Evolutionary conservation across 176 grass and related monocot genomes (phyloP).

Genomic region (Cenchrus americanus): DNA sequence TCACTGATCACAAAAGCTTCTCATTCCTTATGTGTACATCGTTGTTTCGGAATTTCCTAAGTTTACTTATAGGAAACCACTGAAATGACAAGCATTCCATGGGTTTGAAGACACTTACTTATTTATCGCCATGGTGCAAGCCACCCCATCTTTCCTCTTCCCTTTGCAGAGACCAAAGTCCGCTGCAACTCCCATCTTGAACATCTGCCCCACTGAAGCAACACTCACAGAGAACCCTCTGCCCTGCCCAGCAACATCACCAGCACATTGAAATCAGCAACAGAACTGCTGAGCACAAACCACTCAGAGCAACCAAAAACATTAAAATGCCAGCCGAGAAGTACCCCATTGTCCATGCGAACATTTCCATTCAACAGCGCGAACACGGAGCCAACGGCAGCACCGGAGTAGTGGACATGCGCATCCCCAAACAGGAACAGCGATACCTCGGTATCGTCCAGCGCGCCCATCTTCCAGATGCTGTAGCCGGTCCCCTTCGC

Average conservation of each 20-base stretch:
- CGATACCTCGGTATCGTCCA: constrained; percentile 72
- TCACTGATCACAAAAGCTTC: not conserved
- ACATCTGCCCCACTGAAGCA: constrained; percentile 68
- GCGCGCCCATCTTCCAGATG: constrained; percentile 82
- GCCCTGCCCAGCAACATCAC: constrained; percentile 51
- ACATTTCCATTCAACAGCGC: constrained; percentile 81
- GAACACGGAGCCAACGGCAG: constrained; percentile 65
- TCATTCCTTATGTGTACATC: not conserved
- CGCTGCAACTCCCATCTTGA: constrained; percentile 76
- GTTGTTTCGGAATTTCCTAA: not conserved
- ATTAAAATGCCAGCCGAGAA: not conserved
- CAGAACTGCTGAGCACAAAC: not conserved
- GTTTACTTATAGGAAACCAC: not conserved
- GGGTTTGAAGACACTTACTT: constrained; percentile 54
- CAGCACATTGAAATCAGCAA: constrained; percentile 16
- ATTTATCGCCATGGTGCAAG: constrained; percentile 88
- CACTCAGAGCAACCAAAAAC: not conserved
- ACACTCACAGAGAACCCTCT: constrained; percentile 83
- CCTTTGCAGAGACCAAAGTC: constrained; percentile 89
- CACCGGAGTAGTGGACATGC: constrained; percentile 67
- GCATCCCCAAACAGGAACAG: constrained; percentile 87
- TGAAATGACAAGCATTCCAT: not conserved
- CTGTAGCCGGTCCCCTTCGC: constrained; percentile 72
- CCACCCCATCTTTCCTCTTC: constrained; percentile 88
- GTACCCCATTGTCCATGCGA: constrained; percentile 77